These are phyloP conservation scores for Jaapia argillacea DNA, from an alignment of 768 basidiomycete genomes.

Conservation along the genomic window DNA sequence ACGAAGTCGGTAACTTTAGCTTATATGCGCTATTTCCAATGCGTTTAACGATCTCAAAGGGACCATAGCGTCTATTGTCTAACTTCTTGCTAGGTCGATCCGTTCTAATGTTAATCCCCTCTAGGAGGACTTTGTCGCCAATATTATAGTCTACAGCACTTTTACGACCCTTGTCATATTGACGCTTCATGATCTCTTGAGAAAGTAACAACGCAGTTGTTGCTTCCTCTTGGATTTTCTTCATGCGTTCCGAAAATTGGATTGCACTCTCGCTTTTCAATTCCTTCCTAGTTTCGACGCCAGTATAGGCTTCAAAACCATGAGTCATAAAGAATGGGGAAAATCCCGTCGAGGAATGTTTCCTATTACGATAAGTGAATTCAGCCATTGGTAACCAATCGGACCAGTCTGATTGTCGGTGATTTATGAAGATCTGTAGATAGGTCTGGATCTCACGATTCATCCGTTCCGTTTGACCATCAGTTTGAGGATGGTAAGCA, in stretches of 20 bases:
- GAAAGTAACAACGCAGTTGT: conserved; percentile 9
- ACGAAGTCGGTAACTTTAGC: conserved; percentile 14
- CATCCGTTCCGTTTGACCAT: conserved; percentile 15
- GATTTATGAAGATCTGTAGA: conserved; percentile 11
- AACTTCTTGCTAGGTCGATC: conserved; percentile 18
- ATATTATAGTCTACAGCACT: conserved; percentile 3
- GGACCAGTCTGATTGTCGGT: conserved; percentile 8
- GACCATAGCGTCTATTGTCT: conserved; percentile 12
- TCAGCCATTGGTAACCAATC: background rate
- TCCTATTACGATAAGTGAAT: conserved; percentile 20
- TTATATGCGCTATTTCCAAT: conserved; percentile 13
- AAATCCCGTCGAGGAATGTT: conserved; percentile 15
- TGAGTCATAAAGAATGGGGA: conserved; percentile 23
- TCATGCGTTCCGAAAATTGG: conserved; percentile 11
- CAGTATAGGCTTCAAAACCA: conserved; percentile 13
- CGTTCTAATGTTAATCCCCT: conserved; percentile 14
- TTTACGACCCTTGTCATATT: conserved; percentile 6
- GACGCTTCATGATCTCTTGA: conserved; percentile 16
- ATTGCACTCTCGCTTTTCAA: conserved; percentile 8
- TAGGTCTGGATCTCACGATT: conserved; percentile 13
- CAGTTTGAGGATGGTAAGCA: conserved; percentile 12
- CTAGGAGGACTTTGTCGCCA: conserved; percentile 18
- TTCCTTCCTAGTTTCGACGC: background rate
- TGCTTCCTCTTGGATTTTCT: conserved; percentile 8
- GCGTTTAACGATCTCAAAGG: conserved; percentile 15